These are phyloP conservation scores for Penicillium psychrofluorescens DNA, from an alignment of 495 filamentous ascomycete species.

Conservation along the genomic window DNA sequence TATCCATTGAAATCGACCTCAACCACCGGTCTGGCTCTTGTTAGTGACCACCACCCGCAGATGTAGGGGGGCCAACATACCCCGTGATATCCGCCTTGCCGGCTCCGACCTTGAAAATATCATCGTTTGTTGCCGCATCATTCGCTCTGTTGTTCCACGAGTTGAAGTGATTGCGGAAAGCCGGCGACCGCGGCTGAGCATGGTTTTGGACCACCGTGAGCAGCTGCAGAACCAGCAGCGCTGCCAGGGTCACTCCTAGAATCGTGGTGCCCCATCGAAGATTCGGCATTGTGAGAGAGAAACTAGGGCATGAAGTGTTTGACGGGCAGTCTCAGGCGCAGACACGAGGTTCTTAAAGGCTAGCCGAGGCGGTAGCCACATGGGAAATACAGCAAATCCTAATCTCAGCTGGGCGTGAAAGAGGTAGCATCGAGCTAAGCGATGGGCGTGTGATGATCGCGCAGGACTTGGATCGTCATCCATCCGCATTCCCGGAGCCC, in stretches of 20 bases:
- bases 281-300: constrained; percentile 19
- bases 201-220: constrained; percentile 13
- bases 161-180: constrained; percentile 12
- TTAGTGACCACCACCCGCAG: not conserved
- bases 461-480: not conserved
- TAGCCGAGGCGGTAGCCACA: not conserved
- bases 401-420: constrained; percentile 1
- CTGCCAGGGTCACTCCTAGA: constrained; percentile 14
- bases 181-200: constrained; percentile 6
- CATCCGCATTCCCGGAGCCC: too few species aligned
- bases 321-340: not conserved
- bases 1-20: constrained; percentile 93
- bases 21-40: constrained; percentile 56
- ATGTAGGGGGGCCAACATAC: constrained; percentile 27
- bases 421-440: not conserved
- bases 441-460: not conserved
- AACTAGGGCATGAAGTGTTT: too few species aligned
- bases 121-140: constrained; percentile 19
- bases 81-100: constrained; percentile 96
- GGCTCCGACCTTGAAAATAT: constrained; percentile 75
- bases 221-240: constrained; percentile 25
- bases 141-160: constrained; percentile 16
- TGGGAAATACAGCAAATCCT: constrained; percentile 7
- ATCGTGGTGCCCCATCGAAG: constrained; percentile 17
- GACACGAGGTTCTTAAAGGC: constrained; percentile 6